Base-by-base conservation (phyloP, 495 filamentous ascomycete genomes). In the Penicilliopsis zonata region DNA sequence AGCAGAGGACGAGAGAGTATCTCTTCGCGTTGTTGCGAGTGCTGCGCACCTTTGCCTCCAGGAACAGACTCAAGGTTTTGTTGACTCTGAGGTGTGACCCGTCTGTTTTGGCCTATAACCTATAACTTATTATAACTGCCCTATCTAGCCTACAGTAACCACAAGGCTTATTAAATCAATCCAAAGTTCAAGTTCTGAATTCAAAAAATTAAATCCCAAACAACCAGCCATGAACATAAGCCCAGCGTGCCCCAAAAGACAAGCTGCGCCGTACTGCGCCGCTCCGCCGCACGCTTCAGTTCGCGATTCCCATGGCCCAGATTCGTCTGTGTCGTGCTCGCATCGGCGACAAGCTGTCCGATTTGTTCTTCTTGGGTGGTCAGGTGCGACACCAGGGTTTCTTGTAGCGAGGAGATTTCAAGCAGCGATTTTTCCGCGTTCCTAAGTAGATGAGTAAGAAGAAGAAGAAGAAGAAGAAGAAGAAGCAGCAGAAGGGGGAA, bases 131-230 rank as follows among this genome's bases (percentile, higher is more conserved):
- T n/a, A n/a, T n/a, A n/a, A n/a, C n/a, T n/a, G n/a, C n/a, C n/a
- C n/a, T n/a, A n/a, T n/a, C n/a, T n/a, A n/a, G n/a, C n/a, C n/a
- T n/a, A n/a, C n/a, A n/a, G n/a, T n/a, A n/a, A n/a, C n/a, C n/a
- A n/a, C n/a, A n/a, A n/a, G n/a, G n/a, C n/a, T n/a, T n/a, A n/a
- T n/a, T n/a, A n/a, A n/a, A n/a, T n/a, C n/a, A n/a, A n/a, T n/a
- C n/a, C n/a, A n/a, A n/a, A n/a, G n/a, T n/a, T n/a, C 19, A 26
- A 5, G 34, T 28, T 3, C 22, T 23, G 26, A 8, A n/a, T 36
- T 42, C 59, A 95, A 52, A 94, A 84, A 18, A 94, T 57, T 51
- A 94, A 57, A 70, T 99, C 90, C 84, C 86, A 99, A n/a, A 86
- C 61, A 6, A 99, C 66, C 36, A 99, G 65, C 45, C 80, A 78